These are phyloP conservation scores for Umbelopsis sp. DNA, from an alignment of 371 early-diverging fungal genomes.

Conservation along the genomic window DNA sequence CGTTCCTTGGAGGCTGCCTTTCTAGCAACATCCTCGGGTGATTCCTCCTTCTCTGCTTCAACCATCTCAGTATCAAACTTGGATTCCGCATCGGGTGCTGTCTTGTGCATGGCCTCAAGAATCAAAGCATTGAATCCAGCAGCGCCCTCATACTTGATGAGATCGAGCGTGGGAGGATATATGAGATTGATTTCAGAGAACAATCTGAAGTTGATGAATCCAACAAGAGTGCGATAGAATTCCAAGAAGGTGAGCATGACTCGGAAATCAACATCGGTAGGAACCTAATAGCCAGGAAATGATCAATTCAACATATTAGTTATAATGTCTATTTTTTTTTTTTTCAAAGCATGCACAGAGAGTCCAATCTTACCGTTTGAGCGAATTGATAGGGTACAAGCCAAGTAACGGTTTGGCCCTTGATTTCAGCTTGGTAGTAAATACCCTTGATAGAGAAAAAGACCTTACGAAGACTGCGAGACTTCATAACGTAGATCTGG, in stretches of 20 bases:
- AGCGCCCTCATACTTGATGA: constrained; percentile 61
- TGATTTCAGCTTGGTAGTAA: constrained; percentile 96
- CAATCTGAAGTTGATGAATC: constrained; percentile 95
- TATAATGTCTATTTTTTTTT: no score
- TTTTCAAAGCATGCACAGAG: neutral
- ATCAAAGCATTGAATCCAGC: constrained; percentile 76
- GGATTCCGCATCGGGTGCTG: constrained; percentile 21
- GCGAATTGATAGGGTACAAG: constrained; percentile 93
- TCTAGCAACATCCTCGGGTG: constrained; percentile 35
- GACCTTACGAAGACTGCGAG: constrained; percentile 79
- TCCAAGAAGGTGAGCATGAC: constrained; percentile 97
- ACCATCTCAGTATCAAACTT: constrained; percentile 25
- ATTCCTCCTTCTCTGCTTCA: constrained; percentile 29
- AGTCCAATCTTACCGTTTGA: constrained; percentile 61
- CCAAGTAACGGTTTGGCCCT: constrained; percentile 95
- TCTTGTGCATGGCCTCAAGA: constrained; percentile 56
- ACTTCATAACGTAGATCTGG: constrained; percentile 85
- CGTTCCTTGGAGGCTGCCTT: constrained; percentile 43
- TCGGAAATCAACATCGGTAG: constrained; percentile 95
- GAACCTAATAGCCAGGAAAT: constrained; percentile 49
- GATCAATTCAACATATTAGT: no score
- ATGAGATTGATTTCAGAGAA: constrained; percentile 83
- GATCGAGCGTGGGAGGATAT: constrained; percentile 89
- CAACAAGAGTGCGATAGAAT: constrained; percentile 89
- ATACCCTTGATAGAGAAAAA: constrained; percentile 98